Conservation (phyloP, 768 basidiomycete species). For the Calocera viscosa region DNA sequence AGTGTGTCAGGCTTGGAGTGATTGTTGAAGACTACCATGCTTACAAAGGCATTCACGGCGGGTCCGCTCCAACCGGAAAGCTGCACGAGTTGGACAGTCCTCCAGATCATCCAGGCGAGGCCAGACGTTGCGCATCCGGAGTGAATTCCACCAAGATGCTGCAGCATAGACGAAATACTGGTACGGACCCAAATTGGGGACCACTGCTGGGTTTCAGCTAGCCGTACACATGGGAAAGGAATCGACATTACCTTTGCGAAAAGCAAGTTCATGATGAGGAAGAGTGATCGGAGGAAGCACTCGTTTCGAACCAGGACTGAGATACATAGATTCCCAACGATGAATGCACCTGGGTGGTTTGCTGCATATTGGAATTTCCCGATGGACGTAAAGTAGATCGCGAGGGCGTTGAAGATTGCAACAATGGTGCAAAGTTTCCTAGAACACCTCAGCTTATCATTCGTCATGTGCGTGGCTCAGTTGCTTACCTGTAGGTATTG, state of each 20-base stretch:
- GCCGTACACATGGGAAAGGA: neutral
- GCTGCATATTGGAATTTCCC: neutral
- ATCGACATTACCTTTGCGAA: constrained; percentile 54
- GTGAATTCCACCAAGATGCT: constrained; percentile 73
- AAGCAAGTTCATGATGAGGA: constrained; percentile 53
- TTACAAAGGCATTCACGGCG: constrained; percentile 28
- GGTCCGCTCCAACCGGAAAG: neutral
- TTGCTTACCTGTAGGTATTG: neutral
- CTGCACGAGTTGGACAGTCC: neutral
- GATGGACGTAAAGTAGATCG: neutral
- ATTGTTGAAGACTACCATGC: constrained; percentile 38
- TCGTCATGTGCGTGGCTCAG: neutral
- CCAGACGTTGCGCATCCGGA: constrained; percentile 62
- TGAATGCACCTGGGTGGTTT: constrained; percentile 40
- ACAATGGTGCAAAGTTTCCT: constrained; percentile 5
- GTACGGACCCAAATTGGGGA: constrained; percentile 58
- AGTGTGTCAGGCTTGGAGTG: constrained; percentile 47
- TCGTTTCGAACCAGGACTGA: constrained; percentile 73
- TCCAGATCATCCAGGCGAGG: constrained; percentile 9
- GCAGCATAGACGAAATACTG: constrained; percentile 17
- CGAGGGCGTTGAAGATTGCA: neutral
- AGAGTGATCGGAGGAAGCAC: constrained; percentile 64
- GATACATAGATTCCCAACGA: constrained; percentile 57
- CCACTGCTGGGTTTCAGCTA: constrained; percentile 38
- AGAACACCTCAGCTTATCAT: neutral